phyloP scores from a whole-genome alignment of 495 filamentous ascomycete species.

The Letharia lupina region DNA sequence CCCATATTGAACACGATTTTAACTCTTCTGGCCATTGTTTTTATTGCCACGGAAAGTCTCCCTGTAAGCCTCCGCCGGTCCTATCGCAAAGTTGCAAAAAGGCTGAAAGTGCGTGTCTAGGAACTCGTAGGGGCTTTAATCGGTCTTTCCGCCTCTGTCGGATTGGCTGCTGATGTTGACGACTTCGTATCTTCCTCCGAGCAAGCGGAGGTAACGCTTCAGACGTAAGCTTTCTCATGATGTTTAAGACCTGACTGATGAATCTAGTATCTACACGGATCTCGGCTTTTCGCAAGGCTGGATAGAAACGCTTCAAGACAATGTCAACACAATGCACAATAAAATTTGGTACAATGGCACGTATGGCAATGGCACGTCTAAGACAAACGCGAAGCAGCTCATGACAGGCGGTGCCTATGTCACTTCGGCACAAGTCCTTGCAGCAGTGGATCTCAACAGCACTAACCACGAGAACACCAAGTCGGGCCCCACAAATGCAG shows the following conservation, averaged over 20 bases:
- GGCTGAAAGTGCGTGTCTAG: neutral
- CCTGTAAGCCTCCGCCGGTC: neutral
- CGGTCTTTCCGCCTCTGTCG: neutral
- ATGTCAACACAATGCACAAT: neutral
- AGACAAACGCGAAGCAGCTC: neutral
- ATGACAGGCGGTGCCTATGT: neutral
- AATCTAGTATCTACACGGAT: neutral
- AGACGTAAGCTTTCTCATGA: neutral
- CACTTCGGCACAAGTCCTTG: neutral
- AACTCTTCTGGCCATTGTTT: neutral
- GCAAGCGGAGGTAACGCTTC: neutral
- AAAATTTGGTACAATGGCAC: neutral
- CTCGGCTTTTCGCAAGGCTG: neutral
- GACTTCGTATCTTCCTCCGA: neutral
- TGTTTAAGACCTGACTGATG: neutral
- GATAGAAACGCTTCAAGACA: neutral
- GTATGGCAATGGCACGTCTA: neutral
- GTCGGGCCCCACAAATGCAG: neutral
- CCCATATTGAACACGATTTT: neutral
- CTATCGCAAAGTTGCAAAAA: neutral
- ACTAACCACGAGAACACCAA: neutral
- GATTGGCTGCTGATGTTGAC: neutral
- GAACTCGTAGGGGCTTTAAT: neutral
- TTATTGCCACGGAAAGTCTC: no score
- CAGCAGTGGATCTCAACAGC: neutral